Percentiles rank a stretch among this genome's conserved stretches.
Evolutionary conservation across 129 eudicot genomes (phyloP).

Genomic region (Smallanthus sonchifolius): DNA sequence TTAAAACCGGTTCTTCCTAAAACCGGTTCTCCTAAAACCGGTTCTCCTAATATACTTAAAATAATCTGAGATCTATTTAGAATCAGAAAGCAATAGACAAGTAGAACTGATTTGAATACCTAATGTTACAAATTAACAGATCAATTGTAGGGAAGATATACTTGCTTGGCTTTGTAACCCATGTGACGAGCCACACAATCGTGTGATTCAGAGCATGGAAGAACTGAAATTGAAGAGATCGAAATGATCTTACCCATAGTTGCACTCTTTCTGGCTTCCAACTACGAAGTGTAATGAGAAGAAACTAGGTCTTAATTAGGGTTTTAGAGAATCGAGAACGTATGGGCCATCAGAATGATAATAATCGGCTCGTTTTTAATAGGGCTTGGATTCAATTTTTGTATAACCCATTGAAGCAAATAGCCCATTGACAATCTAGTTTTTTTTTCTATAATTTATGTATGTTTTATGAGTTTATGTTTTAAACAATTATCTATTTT

Average conservation of each 20-base stretch:
- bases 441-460: too few species aligned
- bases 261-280: neutral
- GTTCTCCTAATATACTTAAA: neutral
- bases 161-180: conserved; percentile 93
- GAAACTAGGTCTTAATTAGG: conserved; percentile 12
- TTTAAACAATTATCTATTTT: too few species aligned
- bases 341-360: neutral
- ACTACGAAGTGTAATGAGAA: neutral
- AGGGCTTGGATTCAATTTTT: too few species aligned
- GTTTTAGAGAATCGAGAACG: conserved; percentile 17
- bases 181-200: conserved; percentile 45
- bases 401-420: too few species aligned
- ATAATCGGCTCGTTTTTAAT: too few species aligned
- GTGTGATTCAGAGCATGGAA: neutral
- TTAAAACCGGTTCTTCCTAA: too few species aligned
- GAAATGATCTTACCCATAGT: conserved; percentile 21
- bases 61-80: neutral
- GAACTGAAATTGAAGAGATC: neutral
- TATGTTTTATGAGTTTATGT: too few species aligned
- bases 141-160: neutral
- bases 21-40: too few species aligned
- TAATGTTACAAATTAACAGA: neutral
- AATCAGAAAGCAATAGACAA: neutral
- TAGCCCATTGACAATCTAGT: too few species aligned
- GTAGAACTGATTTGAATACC: neutral